Evolutionary conservation across 2,329 filamentous ascomycete genomes (phyloP), one percentile per base, ranked within the genome.

Genomic region (Paramyrothecium sp.): DNA sequence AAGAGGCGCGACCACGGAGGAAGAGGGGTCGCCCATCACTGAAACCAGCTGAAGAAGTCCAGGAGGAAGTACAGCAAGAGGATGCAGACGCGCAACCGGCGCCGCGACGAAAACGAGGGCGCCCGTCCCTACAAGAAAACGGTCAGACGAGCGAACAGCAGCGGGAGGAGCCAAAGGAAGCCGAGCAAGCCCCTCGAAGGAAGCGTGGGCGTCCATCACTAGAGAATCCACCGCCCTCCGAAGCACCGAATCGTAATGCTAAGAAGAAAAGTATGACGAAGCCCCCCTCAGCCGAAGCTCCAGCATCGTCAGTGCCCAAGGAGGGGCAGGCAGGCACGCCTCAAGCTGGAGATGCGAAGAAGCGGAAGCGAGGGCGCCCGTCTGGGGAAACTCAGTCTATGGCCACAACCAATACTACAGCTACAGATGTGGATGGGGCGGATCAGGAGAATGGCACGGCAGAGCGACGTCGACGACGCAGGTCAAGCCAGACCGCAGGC

Each of bases 51-150:
- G 41, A 34, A 47, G 55, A 58, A 30, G 52, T 54, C 50, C 53
- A 51, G 53, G 50, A 22, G 51, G 49, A 46, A 13, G 41, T 46
- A 46, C 30, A 50, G 16, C 19, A 53, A 58, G 44, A 52, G 21
- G 59, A 56, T 56, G 56, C 58, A 41, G 59, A 61, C 52, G 54
- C 57, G 19, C 58, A 60, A 22, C 59, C 67, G 46, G 67, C 67
- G 54, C 64, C 69, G 19, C 74, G 74, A 61, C 65, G 69, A 46
- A 73, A 71, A 63, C 74, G 74, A 62, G 73, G 71, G 55, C 71
- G 68, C 7, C 65, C 68, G 22, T 71, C 73, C 16, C 54, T 69
- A 3, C 60, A 60, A 62, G 56, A 66, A 46, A 61, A 53, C 62
- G 62, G 34, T 58, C 54, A 38, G 66, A 64, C 3, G 56, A 50